Evolutionary conservation across 805 yeast species (phyloP).

Genomic region (Metschnikowia santaceciliae): DNA sequence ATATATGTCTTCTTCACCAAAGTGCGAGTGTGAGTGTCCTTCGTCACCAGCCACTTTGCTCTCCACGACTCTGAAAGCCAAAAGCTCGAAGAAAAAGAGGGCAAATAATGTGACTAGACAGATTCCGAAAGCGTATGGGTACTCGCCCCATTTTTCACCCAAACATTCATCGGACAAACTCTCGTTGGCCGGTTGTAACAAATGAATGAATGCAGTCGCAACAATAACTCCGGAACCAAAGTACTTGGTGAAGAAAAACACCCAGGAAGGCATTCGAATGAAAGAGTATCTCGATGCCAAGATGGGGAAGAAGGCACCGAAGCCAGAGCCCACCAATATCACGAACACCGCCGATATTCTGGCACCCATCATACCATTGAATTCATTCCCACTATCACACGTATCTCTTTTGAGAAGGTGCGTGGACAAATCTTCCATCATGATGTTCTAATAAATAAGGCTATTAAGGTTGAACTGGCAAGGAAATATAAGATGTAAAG

Average conservation of each 20-base stretch:
- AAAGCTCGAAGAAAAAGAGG: constrained; percentile 50
- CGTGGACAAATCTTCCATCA: constrained; percentile 8
- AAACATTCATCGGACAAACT: constrained; percentile 55
- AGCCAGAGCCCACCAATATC: constrained; percentile 47
- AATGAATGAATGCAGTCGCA: constrained; percentile 76
- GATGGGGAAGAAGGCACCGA: constrained; percentile 62
- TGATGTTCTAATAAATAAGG: background rate
- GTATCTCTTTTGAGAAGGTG: constrained; percentile 23
- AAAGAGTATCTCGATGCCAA: constrained; percentile 56
- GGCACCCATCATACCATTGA: constrained; percentile 43
- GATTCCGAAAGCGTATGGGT: constrained; percentile 55
- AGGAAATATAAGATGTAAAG: too few species aligned
- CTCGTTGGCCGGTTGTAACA: constrained; percentile 65
- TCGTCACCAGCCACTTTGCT: constrained; percentile 24
- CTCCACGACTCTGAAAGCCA: constrained; percentile 47
- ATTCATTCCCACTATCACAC: constrained; percentile 43
- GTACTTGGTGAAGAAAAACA: constrained; percentile 65
- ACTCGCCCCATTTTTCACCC: constrained; percentile 51
- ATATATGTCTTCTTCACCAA: constrained; percentile 41
- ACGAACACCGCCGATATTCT: constrained; percentile 65
- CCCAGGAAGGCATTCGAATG: constrained; percentile 55
- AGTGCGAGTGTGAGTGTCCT: constrained; percentile 41
- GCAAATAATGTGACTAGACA: constrained; percentile 47
- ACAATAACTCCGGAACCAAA: constrained; percentile 84
- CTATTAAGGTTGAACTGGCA: too few species aligned